Conservation (phyloP, 106 monocot genomes). For the Dioscorea alata region DNA sequence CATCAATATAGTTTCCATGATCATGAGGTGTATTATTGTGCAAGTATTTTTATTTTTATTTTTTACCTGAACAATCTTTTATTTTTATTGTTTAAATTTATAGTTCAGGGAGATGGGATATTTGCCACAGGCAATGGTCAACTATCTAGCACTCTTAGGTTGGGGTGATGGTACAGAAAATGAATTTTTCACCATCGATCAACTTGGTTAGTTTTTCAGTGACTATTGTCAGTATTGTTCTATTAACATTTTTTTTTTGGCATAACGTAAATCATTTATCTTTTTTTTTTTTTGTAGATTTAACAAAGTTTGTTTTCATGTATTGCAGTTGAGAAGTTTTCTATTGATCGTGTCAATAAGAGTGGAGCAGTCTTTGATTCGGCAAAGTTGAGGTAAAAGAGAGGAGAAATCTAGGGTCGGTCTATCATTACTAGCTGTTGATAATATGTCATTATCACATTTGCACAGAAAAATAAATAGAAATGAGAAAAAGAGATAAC, state of each 20-base stretch:
- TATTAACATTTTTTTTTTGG: too few relatives aligned
- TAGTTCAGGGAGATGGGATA: constrained; percentile 98
- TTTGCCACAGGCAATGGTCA: constrained; percentile 92
- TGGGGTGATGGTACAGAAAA: constrained; percentile 99
- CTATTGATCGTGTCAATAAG: constrained; percentile 91
- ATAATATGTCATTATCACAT: too few relatives aligned
- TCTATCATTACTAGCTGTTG: too few relatives aligned
- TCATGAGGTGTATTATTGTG: too few relatives aligned
- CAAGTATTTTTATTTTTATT: too few relatives aligned
- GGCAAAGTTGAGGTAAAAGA: constrained; percentile 74
- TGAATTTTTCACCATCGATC: constrained; percentile 89
- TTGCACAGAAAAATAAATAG: too few relatives aligned
- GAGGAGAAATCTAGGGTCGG: neutral
- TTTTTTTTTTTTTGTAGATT: neutral
- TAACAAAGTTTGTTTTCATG: constrained; percentile 7
- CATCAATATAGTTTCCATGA: too few relatives aligned
- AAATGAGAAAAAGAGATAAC: too few relatives aligned
- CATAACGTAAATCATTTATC: too few relatives aligned
- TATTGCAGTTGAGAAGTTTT: constrained; percentile 80
- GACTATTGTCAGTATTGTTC: too few relatives aligned
- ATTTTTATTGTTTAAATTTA: neutral
- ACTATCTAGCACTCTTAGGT: constrained; percentile 88
- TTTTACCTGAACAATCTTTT: too few relatives aligned
- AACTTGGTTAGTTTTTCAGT: constrained; percentile 60
- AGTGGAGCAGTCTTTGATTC: constrained; percentile 96